Base-by-base conservation (phyloP, 2,329 filamentous ascomycete species). In the Aspergillus terreus region DNA sequence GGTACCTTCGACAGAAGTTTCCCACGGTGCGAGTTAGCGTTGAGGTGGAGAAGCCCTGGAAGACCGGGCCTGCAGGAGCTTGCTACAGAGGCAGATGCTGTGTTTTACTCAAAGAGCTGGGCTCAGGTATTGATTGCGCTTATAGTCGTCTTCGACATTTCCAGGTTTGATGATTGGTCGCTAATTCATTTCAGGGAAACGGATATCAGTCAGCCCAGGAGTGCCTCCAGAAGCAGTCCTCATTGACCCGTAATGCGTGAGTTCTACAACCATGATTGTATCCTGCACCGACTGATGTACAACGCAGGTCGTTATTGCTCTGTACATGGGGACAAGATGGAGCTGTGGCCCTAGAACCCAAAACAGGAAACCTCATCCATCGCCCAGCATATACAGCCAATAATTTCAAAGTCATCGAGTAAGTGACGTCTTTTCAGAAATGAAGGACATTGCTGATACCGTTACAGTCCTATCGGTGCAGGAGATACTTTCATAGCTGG, bases 401-500 rank as follows among this genome's bases (percentile, higher is more conserved):
- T 57, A 65, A 66, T 50, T 70, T 69, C 44, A 62, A 67, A 52
- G 76, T 86, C 47, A 71, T 85, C 44, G 85, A 87, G 84, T 86
- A 78, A 66, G 82, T 78, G 36, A 12, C 10, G 14, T 5, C 46
- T 50, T 47, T 27, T 15, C 21, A 9, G 17, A 17, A 9, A 12
- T 3, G 5, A 30, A n/a, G 7, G 15, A 17, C 9, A 6, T 11
- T 11, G 17, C 54, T 62, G 33, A 65, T 17, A 58, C n/a, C 45
- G 46, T 4, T 44, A 53, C 65, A 88, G 86, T 65, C 79, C 85
- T 5, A 80, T 90, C 54, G 87, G 87, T 49, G 87, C 87, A 41
- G 87, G 87, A 58, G 87, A 90, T 63, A 89, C 87, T 0, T 90
- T 90, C 62, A 82, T 87, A 57, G 87, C 86, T 32, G 86, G 85